These are phyloP conservation scores for Dictyostelium firmibasis DNA, from an alignment of 78 protist genomes.

Conservation along the genomic window DNA sequence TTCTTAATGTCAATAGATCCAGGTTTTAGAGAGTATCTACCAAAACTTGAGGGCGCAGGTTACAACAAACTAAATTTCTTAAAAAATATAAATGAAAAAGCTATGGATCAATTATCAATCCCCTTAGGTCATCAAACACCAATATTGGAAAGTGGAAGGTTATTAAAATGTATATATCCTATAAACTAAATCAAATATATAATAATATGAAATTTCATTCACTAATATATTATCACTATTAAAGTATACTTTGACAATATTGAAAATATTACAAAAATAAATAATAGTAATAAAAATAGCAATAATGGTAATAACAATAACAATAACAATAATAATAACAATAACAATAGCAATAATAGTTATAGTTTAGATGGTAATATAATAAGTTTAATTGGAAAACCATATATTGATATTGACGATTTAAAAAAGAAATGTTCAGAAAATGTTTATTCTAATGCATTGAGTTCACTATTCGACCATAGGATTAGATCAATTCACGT, in stretches of 20 bases:
- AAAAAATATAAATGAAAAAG: background rate
- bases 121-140: background rate
- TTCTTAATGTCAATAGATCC: background rate
- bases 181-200: no score
- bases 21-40: background rate
- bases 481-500: background rate
- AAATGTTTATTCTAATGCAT: background rate
- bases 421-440: background rate
- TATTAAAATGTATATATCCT: background rate
- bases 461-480: background rate
- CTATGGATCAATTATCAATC: background rate
- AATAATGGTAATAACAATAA: no score
- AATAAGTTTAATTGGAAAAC: background rate
- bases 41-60: background rate
- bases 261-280: background rate
- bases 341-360: background rate
- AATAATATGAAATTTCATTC: no score
- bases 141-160: background rate
- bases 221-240: no score
- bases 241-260: background rate
- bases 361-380: background rate
- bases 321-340: background rate
- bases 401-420: background rate
- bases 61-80: background rate
- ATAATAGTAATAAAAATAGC: no score